Evolutionary conservation across 257 asterid genomes (phyloP), one percentile per base, ranked within the genome.

Genomic region (Ilex asprella): DNA sequence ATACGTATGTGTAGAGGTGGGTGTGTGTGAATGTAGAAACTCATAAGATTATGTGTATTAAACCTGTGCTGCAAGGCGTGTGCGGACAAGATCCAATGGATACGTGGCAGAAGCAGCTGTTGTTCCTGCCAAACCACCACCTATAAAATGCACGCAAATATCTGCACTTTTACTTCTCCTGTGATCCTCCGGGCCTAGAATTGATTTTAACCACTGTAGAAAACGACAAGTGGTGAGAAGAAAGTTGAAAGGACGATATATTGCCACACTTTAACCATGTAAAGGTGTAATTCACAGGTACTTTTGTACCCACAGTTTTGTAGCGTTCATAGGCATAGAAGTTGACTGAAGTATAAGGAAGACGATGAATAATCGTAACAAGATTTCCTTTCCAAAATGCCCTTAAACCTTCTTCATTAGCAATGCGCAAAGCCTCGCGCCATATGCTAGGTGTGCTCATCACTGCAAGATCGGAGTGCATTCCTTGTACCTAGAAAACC

Each of bases 331-430:
- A 91, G 3, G 95, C 79, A 66, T 88, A 91, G 73, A 91, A 91
- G 67, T 74, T 91, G 73, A 85, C 89, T 0, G 98, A 81, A 43
- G 95, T 82, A 68, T 91, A 91, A 2, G 98, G 98, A 59, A 91
- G 86, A 39, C 98, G 83, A 59, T 88, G 96, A 65, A 85, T 95
- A 76, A 88, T 85, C 1, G 98, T 91, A 78, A 91, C 96, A 76
- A 91, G 71, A 73, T 88, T 91, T 64, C 98, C 98, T 81, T 83
- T 91, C 98, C 98, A 91, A 60, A 91, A 91, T 9, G 98, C 96
- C 72, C 89, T 74, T 67, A 91, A 81, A 49, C 96, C 98, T 72
- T 91, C 98, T 71, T 88, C 98, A 16, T 81, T 73, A 55, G 81
- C 70, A 68, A 91, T 80, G 4, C 95, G 83, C 32, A 79, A 2